Evolutionary conservation across 352 stramenopile genomes (phyloP).

Genomic region (Phytopythium ostracodes): DNA sequence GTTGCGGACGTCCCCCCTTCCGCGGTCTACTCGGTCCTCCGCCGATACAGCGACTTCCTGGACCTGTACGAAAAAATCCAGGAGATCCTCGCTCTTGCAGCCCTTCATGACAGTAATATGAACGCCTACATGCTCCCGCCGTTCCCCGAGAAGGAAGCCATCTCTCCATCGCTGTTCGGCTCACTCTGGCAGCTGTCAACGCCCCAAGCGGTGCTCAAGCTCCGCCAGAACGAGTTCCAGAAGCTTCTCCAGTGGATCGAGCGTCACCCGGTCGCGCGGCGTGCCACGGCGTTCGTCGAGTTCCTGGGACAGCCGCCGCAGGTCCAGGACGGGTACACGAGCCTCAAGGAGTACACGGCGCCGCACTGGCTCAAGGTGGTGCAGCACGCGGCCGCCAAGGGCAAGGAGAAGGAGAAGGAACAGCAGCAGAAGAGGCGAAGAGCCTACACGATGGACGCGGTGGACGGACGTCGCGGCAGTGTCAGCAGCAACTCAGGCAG

Average conservation of each 20-base stretch:
- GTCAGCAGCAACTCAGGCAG: background rate
- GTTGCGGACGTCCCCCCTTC: background rate
- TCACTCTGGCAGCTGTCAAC: slow-evolving; percentile 47
- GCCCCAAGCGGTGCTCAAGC: slow-evolving; percentile 41
- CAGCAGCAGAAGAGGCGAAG: slow-evolving; percentile 11
- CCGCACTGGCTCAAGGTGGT: slow-evolving; percentile 59
- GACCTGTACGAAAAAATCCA: slow-evolving; percentile 46
- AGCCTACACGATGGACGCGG: slow-evolving; percentile 20
- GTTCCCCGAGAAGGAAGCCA: slow-evolving; percentile 55
- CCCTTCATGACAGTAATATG: slow-evolving; percentile 4
- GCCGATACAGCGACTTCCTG: slow-evolving; percentile 66
- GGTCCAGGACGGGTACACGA: slow-evolving; percentile 56
- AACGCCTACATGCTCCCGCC: slow-evolving; percentile 10
- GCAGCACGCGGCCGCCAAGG: slow-evolving; percentile 39
- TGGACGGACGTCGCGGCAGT: slow-evolving; percentile 1
- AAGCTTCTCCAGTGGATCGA: slow-evolving; percentile 57
- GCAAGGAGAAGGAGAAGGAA: slow-evolving; percentile 30
- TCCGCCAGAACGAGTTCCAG: slow-evolving; percentile 50
- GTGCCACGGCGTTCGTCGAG: slow-evolving; percentile 28
- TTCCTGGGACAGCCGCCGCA: slow-evolving; percentile 67
- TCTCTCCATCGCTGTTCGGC: slow-evolving; percentile 41
- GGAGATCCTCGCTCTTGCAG: slow-evolving; percentile 10
- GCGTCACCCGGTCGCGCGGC: slow-evolving; percentile 32
- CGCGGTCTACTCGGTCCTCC: slow-evolving; percentile 49
- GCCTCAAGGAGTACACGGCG: slow-evolving; percentile 68